These are phyloP conservation scores for Pisolithus orientalis DNA, from an alignment of 768 basidiomycete species.

Conservation along the genomic window DNA sequence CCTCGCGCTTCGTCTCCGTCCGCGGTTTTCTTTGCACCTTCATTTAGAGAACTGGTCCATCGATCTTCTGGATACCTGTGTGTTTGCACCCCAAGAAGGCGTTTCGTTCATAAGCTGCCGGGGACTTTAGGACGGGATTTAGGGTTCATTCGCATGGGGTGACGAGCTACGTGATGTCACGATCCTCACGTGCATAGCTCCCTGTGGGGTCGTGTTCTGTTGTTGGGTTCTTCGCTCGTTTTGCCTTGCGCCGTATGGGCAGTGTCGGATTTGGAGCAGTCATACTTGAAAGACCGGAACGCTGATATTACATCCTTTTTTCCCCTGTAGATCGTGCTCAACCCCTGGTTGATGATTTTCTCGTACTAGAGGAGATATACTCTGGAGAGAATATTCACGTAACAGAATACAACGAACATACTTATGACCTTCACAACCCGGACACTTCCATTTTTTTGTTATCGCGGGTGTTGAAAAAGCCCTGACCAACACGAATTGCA, in stretches of 20 bases:
- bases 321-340: constrained; percentile 60
- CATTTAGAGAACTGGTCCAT: neutral
- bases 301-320: constrained; percentile 10
- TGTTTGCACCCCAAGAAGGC: neutral
- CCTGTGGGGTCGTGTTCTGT: neutral
- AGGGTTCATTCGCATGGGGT: neutral
- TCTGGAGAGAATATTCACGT: neutral
- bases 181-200: neutral
- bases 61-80: neutral
- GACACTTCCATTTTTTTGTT: no score
- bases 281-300: neutral
- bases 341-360: constrained; percentile 88
- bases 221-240: neutral
- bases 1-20: neutral
- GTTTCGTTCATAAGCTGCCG: neutral
- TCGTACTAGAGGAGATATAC: constrained; percentile 33
- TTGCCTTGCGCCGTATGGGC: neutral
- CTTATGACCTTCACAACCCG: neutral
- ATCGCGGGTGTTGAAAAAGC: no score
- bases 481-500: no score
- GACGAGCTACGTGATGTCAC: neutral
- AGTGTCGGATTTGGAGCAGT: neutral
- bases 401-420: neutral
- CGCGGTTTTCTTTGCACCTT: neutral
- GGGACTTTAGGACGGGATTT: neutral